These are phyloP conservation scores for Neurospora sp. DNA, from an alignment of 495 filamentous ascomycete genomes.

Conservation along the genomic window DNA sequence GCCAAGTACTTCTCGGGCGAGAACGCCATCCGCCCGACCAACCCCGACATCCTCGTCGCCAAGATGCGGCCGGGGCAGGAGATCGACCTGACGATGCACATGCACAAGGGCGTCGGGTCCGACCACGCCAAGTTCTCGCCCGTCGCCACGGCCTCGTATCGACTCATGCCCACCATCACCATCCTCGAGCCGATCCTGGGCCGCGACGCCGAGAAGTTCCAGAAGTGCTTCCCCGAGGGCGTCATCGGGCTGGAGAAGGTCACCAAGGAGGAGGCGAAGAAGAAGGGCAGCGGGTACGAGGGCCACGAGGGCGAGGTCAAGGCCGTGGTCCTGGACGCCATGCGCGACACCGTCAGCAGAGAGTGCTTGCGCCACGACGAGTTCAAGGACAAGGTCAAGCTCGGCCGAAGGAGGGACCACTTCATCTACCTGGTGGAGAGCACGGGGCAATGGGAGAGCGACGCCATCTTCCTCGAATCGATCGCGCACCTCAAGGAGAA, in stretches of 20 bases:
- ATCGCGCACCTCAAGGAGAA: slow-evolving; percentile 78
- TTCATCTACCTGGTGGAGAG: slow-evolving; percentile 97
- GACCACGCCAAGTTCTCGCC: slow-evolving; percentile 98
- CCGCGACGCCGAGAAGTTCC: slow-evolving; percentile 78
- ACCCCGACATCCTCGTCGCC: slow-evolving; percentile 89
- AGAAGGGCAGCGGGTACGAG: slow-evolving; percentile 55
- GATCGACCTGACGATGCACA: slow-evolving; percentile 74
- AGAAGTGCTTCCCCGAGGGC: slow-evolving; percentile 77
- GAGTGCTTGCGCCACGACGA: slow-evolving; percentile 88
- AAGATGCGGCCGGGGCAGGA: slow-evolving; percentile 89
- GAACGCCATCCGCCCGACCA: slow-evolving; percentile 58
- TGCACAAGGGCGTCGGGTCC: slow-evolving; percentile 83
- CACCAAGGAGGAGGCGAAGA: slow-evolving; percentile 51
- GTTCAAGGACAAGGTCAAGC: slow-evolving; percentile 88
- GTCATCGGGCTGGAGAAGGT: slow-evolving; percentile 75
- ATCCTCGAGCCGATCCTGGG: slow-evolving; percentile 78
- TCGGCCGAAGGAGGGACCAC: slow-evolving; percentile 83
- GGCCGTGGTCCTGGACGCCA: slow-evolving; percentile 75
- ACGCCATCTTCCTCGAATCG: slow-evolving; percentile 80
- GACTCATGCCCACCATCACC: slow-evolving; percentile 75
- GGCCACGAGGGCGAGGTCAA: slow-evolving; percentile 66
- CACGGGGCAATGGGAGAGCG: slow-evolving; percentile 84
- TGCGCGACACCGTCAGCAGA: slow-evolving; percentile 84
- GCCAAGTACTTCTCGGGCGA: slow-evolving; percentile 52
- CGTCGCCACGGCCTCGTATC: slow-evolving; percentile 87